phyloP scores from a whole-genome alignment of 2,329 filamentous ascomycete genomes.

The Periconia sp. region DNA sequence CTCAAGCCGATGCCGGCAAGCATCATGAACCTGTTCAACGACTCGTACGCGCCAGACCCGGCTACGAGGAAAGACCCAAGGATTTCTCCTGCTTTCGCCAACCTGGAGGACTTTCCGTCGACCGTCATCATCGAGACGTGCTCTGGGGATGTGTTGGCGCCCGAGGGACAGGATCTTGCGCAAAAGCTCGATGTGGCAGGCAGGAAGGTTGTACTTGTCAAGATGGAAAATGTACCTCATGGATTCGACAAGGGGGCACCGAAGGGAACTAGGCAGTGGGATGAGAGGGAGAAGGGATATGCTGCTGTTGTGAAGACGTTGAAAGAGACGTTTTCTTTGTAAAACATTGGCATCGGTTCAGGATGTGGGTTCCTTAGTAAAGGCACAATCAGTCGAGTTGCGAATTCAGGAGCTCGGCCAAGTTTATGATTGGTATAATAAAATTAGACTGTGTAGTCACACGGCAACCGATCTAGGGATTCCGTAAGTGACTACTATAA shows the following conservation, averaged over 20 bases:
- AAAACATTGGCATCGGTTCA: too few relatives aligned
- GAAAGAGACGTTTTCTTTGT: too few relatives aligned
- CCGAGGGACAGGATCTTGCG: slow-evolving; percentile 45
- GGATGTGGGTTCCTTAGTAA: too few relatives aligned
- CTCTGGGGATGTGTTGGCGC: slow-evolving; percentile 44
- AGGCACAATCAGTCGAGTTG: too few relatives aligned
- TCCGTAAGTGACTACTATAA: too few relatives aligned
- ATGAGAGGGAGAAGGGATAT: slow-evolving; percentile 39
- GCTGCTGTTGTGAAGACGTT: slow-evolving; percentile 28
- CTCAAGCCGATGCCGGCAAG: slow-evolving; percentile 20
- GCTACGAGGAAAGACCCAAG: slow-evolving; percentile 38
- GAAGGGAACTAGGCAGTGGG: slow-evolving; percentile 31
- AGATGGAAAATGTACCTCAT: slow-evolving; percentile 43
- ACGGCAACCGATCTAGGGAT: too few relatives aligned
- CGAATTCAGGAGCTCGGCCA: too few relatives aligned
- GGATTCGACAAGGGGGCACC: slow-evolving; percentile 46
- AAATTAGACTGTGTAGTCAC: too few relatives aligned
- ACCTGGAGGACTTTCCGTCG: slow-evolving; percentile 26
- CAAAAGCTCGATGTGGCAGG: slow-evolving; percentile 25
- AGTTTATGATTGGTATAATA: too few relatives aligned
- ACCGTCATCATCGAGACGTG: slow-evolving; percentile 42
- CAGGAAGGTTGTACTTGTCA: slow-evolving; percentile 26
- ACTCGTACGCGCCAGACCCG: slow-evolving; percentile 38
- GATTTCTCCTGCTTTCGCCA: slow-evolving; percentile 43
- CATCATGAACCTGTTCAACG: slow-evolving; percentile 37